Evolutionary conservation across 2,329 filamentous ascomycete species (phyloP).

Genomic region (Cytospora chrysosperma): DNA sequence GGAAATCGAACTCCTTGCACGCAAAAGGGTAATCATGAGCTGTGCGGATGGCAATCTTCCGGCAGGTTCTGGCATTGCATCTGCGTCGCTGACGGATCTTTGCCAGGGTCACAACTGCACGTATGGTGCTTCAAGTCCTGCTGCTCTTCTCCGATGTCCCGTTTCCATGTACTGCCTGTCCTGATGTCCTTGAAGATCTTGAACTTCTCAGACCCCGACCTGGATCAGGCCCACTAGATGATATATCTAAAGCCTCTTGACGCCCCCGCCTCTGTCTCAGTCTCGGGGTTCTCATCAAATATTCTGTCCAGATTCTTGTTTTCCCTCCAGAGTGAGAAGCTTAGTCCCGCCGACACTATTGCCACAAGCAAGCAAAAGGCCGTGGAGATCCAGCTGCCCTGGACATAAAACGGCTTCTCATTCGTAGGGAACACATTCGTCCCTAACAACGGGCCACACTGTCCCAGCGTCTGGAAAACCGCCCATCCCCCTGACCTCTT

Average conservation of each 20-base stretch:
- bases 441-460: conserved; percentile 34
- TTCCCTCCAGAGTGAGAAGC: conserved; percentile 18
- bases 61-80: too few species aligned
- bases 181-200: not conserved
- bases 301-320: conserved; percentile 14
- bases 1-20: too few species aligned
- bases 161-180: too few species aligned
- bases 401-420: conserved; percentile 36
- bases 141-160: too few species aligned
- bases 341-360: conserved; percentile 10
- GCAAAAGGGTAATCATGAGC: too few species aligned
- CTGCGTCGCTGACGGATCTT: too few species aligned
- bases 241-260: conserved; percentile 15
- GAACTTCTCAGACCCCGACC: not conserved
- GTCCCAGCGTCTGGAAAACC: conserved; percentile 40
- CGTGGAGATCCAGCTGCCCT: conserved; percentile 28
- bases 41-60: too few species aligned
- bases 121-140: too few species aligned
- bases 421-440: conserved; percentile 35
- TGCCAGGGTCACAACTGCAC: too few species aligned
- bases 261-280: not conserved
- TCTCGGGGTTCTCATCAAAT: conserved; percentile 8
- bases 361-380: conserved; percentile 14
- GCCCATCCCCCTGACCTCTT: conserved; percentile 37
- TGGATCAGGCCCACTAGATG: not conserved